Base-by-base conservation (phyloP, 176 grass and related monocot species). In the Avena atlantica region DNA sequence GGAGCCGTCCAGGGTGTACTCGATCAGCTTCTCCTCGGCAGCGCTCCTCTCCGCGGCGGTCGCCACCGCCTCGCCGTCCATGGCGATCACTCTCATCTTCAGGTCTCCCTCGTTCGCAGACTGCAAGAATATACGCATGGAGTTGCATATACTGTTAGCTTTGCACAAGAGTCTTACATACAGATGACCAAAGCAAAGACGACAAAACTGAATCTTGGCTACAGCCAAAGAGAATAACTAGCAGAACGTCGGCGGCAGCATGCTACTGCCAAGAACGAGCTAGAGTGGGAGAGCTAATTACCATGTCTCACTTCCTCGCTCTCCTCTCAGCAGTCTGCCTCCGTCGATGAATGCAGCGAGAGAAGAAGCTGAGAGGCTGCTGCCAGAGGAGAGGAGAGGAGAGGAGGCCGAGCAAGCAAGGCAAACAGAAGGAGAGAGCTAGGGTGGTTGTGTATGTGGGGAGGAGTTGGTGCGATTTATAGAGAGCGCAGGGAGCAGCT, bases 1-100 rank as follows among this genome's bases (percentile, higher is more conserved):
- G 67, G 95, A 87, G 42, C 95, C 92, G 74, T 97, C 95, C 6
- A 94, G 81, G 31, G 95, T 97, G 78, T 92, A 88, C 21, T 88
- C 89, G 36, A 63, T 75, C 21, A 84, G 92, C 69, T 84, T 86
- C 74, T 90, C 73, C 73, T 84, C 48, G 49, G 84, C n/a, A 1
- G 85, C 73, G 21, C 6, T 36, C 49, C 75, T 81, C 78, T 77
- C 89, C 3, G 69, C 34, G 1, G 68, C 68, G 6, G 42, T n/a
- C 11, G 71, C 21, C 2, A 12, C 45, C 1, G 45, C 48, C 15
- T 59, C 80, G 56, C 53, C 83, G 8, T 89, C 83, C 79, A 68
- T 37, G 61, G 72, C 76, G 76, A 92, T 70, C 75, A 88, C 89
- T 44, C 81, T 87, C 80, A 81, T 76, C 81, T 78, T 89, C 78